A percentile compares a stretch with the other conserved stretches of the same genome.
phyloP scores from a whole-genome alignment of 805 yeast species.

The Lipomyces yamadae region DNA sequence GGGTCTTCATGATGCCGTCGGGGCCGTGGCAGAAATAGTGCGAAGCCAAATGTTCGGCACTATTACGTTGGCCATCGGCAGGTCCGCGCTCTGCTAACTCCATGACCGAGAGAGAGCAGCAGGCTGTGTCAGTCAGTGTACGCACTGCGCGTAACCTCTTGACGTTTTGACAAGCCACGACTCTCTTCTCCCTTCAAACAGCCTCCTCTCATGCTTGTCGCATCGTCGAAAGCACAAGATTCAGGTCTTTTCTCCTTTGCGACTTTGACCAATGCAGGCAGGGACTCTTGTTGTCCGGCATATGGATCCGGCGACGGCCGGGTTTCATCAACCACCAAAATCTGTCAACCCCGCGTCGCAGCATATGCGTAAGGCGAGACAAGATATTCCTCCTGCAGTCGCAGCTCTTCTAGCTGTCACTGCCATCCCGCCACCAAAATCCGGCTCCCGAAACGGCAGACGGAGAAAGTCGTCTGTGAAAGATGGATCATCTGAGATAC shows the following conservation, averaged over 20 bases:
- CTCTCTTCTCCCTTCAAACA: neutral
- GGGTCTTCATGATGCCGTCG: neutral
- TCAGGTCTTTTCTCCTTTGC: neutral
- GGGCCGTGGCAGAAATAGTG: neutral
- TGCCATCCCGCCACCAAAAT: slow-evolving; percentile 33
- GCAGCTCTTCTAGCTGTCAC: slow-evolving; percentile 39
- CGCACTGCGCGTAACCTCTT: too few relatives aligned
- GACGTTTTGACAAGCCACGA: neutral
- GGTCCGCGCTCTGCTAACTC: neutral
- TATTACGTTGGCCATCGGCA: neutral
- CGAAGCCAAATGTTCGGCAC: neutral
- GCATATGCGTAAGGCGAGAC: slow-evolving; percentile 5
- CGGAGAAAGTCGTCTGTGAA: neutral
- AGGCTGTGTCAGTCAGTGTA: too few relatives aligned
- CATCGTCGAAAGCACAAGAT: neutral
- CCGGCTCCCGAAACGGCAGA: neutral
- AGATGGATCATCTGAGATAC: neutral
- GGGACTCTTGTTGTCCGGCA: slow-evolving; percentile 28
- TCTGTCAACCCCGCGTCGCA: neutral
- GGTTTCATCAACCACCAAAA: neutral
- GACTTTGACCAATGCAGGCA: slow-evolving; percentile 14
- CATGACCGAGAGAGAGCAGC: neutral
- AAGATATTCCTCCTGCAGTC: slow-evolving; percentile 34
- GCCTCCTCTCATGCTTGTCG: neutral
- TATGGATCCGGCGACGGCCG: slow-evolving; percentile 5